A percentile compares a stretch with the other conserved stretches of the same genome.
phyloP scores from a whole-genome alignment of 768 basidiomycete species.

The Mycena maculata region DNA sequence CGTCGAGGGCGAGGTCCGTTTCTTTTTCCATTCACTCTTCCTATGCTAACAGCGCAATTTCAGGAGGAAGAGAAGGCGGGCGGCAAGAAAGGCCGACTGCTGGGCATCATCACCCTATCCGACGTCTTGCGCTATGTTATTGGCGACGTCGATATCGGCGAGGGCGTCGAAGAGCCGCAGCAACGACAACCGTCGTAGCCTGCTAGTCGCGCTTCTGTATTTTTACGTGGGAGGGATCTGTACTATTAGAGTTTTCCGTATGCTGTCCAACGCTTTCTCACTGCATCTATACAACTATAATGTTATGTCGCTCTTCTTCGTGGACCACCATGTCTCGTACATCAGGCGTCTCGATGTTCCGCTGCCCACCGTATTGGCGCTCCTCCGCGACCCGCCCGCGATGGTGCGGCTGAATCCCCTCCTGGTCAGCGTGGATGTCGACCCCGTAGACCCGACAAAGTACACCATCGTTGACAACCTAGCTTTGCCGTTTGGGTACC shows the following conservation, averaged over 20 bases:
- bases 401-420: constrained; percentile 47
- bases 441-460: constrained; percentile 40
- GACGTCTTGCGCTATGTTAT: constrained; percentile 90
- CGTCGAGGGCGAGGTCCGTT: constrained; percentile 86
- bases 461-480: constrained; percentile 48
- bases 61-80: constrained; percentile 86
- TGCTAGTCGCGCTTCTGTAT: constrained; percentile 23
- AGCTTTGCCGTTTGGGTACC: constrained; percentile 39
- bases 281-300: constrained; percentile 3
- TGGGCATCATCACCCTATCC: constrained; percentile 90
- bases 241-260: constrained; percentile 6
- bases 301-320: constrained; percentile 47
- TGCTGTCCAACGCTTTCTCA: constrained; percentile 27
- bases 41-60: constrained; percentile 5
- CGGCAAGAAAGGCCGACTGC: constrained; percentile 83
- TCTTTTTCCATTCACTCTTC: background rate
- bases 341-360: constrained; percentile 41
- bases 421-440: constrained; percentile 39
- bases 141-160: constrained; percentile 67
- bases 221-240: constrained; percentile 20
- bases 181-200: constrained; percentile 17
- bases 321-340: constrained; percentile 40
- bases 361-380: constrained; percentile 35
- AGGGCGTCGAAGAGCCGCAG: constrained; percentile 49
- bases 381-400: constrained; percentile 48